Evolutionary conservation across 176 grass and related monocot species (phyloP).

Genomic region (Avena atlantica): DNA sequence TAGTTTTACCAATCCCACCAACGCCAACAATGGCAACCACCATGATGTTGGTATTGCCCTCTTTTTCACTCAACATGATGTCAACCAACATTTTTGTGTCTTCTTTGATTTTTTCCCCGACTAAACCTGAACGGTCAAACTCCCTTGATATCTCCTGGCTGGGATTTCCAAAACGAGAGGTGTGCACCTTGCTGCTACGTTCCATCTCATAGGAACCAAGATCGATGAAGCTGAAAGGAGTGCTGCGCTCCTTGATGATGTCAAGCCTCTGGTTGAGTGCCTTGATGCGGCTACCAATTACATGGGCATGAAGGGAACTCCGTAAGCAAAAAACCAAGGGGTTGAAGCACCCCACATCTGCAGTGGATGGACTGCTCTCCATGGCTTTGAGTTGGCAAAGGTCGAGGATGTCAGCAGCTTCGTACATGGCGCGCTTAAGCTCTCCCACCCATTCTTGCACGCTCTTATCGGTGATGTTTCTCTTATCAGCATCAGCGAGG

Average conservation of each 20-base stretch:
- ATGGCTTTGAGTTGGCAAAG: slow-evolving; percentile 18
- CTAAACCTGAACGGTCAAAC: not conserved
- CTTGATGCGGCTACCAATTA: slow-evolving; percentile 25
- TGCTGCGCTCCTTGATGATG: not conserved
- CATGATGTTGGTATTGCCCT: not conserved
- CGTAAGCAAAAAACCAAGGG: not conserved
- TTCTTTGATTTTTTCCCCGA: slow-evolving; percentile 38
- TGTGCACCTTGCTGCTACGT: not conserved
- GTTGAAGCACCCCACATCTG: not conserved
- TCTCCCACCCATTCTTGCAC: too few relatives aligned
- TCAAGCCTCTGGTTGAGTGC: not conserved
- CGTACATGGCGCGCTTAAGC: not conserved
- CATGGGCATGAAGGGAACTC: not conserved
- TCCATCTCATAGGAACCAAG: not conserved
- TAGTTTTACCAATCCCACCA: slow-evolving; percentile 54
- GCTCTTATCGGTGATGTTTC: too few relatives aligned
- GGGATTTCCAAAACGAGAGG: not conserved
- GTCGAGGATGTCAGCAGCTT: slow-evolving; percentile 7
- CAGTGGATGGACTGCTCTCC: not conserved
- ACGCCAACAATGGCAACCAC: slow-evolving; percentile 39
- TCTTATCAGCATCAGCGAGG: slow-evolving; percentile 10
- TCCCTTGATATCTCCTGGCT: not conserved
- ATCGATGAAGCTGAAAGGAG: too few relatives aligned
- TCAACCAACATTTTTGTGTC: not conserved
- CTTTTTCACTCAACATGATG: not conserved